phyloP scores from a whole-genome alignment of 1,284 basidiomycete species.

The Ganoderma lingzhi region DNA sequence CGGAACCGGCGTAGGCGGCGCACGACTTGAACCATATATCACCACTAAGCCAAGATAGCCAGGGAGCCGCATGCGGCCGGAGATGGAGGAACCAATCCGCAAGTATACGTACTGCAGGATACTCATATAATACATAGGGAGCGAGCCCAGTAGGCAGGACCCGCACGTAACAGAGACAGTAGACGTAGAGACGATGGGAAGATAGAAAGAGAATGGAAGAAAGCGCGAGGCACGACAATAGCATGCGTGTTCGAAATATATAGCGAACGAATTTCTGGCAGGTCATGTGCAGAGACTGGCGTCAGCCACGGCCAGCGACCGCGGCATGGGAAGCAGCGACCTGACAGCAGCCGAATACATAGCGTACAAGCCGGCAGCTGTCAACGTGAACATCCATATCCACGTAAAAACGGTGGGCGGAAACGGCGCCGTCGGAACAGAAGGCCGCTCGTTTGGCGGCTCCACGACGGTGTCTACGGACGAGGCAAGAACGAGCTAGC shows the following conservation, averaged over 20 bases:
- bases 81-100: not conserved
- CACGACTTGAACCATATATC: not conserved
- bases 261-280: constrained; percentile 5
- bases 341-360: not conserved
- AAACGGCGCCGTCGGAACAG: not conserved
- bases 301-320: not conserved
- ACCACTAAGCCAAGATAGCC: not conserved
- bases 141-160: not conserved
- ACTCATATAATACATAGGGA: constrained; percentile 1
- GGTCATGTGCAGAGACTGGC: not conserved
- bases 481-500: not conserved
- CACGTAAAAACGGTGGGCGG: not conserved
- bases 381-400: not conserved
- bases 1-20: not conserved
- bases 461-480: constrained; percentile 4
- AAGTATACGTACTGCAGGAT: not conserved
- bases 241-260: constrained; percentile 9
- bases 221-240: not conserved
- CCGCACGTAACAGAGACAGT: not conserved
- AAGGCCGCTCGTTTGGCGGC: not conserved
- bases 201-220: not conserved
- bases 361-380: not conserved
- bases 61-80: not conserved
- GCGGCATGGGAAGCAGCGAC: not conserved
- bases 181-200: constrained; percentile 5